Conservation (phyloP, 2,329 filamentous ascomycete species). For the Bisporella sp. region DNA sequence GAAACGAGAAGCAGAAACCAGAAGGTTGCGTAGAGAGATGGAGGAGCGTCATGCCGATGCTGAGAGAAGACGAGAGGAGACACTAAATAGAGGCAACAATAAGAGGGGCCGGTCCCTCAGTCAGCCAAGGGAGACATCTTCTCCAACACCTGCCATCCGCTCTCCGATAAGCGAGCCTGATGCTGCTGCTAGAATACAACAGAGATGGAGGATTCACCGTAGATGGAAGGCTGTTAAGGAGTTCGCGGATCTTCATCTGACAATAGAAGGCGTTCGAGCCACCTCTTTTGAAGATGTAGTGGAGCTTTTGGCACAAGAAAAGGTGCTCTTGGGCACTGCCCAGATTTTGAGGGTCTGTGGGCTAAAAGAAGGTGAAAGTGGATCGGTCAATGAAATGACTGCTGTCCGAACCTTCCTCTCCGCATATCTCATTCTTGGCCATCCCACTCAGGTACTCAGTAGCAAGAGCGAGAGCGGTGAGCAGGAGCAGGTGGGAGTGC, state of each 20-base stretch:
- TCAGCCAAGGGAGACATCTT: constrained; percentile 41
- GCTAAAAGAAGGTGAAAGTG: constrained; percentile 55
- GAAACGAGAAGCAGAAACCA: constrained; percentile 67
- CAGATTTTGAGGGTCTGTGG: constrained; percentile 64
- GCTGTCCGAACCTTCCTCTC: constrained; percentile 71
- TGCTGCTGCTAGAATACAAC: constrained; percentile 61
- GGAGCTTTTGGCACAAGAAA: constrained; percentile 57
- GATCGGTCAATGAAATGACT: constrained; percentile 61
- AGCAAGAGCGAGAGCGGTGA: constrained; percentile 56
- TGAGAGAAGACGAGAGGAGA: constrained; percentile 61
- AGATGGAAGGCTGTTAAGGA: constrained; percentile 55
- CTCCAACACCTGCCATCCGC: constrained; percentile 41
- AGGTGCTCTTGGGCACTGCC: constrained; percentile 58
- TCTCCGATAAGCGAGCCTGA: constrained; percentile 47
- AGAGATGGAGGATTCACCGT: constrained; percentile 57
- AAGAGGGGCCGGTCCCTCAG: constrained; percentile 49
- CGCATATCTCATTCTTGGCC: constrained; percentile 72
- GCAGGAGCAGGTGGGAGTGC: constrained; percentile 48
- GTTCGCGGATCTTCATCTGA: constrained; percentile 60
- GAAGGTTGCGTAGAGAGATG: constrained; percentile 64
- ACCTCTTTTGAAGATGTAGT: constrained; percentile 71
- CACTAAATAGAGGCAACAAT: constrained; percentile 45
- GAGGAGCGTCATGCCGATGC: constrained; percentile 75
- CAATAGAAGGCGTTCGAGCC: constrained; percentile 61
- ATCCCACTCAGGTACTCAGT: constrained; percentile 70